These are phyloP conservation scores for Tylopilus rubrobrunneus DNA, from an alignment of 768 basidiomycete species.

Conservation along the genomic window DNA sequence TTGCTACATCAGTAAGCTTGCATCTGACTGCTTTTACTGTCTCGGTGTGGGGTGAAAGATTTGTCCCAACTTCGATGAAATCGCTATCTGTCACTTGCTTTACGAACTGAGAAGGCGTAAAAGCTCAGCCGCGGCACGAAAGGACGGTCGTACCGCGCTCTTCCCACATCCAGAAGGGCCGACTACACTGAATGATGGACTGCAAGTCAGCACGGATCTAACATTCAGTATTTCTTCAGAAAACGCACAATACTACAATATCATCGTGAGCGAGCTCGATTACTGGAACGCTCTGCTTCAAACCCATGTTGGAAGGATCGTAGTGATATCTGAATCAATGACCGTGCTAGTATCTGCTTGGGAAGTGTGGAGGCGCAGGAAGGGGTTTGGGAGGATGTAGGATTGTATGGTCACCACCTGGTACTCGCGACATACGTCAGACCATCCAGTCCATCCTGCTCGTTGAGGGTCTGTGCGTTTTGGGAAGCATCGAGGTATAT, in stretches of 20 bases:
- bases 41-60: neutral
- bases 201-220: neutral
- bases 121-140: neutral
- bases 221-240: too few relatives aligned
- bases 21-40: slow-evolving; percentile 12
- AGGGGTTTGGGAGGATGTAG: neutral
- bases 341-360: neutral
- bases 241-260: slow-evolving; percentile 19
- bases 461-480: too few relatives aligned
- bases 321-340: too few relatives aligned
- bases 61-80: neutral
- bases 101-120: slow-evolving; percentile 7
- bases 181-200: slow-evolving; percentile 6
- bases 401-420: neutral
- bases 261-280: slow-evolving; percentile 4
- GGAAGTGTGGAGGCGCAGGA: too few relatives aligned
- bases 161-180: slow-evolving; percentile 23
- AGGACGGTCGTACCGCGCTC: slow-evolving; percentile 10
- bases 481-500: too few relatives aligned
- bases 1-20: neutral
- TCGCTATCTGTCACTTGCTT: neutral
- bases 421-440: too few relatives aligned
- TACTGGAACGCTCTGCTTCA: neutral
- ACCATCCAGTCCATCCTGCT: too few relatives aligned
- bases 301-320: neutral